Conservation (phyloP, 2,329 filamentous ascomycete genomes). For the Beauveria brongniartii region DNA sequence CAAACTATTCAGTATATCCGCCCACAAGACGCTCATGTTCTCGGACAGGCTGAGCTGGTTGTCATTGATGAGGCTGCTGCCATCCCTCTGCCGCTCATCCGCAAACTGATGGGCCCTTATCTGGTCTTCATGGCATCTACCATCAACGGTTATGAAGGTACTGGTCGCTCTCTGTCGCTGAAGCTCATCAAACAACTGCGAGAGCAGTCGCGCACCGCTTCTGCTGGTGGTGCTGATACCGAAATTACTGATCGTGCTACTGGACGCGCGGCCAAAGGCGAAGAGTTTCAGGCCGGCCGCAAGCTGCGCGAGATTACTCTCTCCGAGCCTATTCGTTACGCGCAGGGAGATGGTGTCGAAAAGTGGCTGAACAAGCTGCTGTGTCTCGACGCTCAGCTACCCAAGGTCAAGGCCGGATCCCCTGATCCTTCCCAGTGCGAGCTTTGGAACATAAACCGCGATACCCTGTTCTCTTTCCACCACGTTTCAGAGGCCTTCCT, state of each 20-base stretch:
- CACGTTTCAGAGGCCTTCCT: constrained; percentile 94
- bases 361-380: constrained; percentile 93
- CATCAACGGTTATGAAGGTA: constrained; percentile 98
- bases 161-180: constrained; percentile 84
- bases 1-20: constrained; percentile 99
- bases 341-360: constrained; percentile 82
- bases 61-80: constrained; percentile 98
- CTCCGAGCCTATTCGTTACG: constrained; percentile 89
- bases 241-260: constrained; percentile 71
- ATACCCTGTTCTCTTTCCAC: constrained; percentile 97
- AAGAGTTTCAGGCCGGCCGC: constrained; percentile 58
- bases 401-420: constrained; percentile 70
- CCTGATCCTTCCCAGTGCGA: constrained; percentile 90
- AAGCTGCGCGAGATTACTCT: constrained; percentile 87
- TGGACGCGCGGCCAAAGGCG: constrained; percentile 61
- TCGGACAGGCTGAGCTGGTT: constrained; percentile 89
- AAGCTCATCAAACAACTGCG: constrained; percentile 96
- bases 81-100: constrained; percentile 85
- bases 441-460: constrained; percentile 87
- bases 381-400: constrained; percentile 86
- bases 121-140: constrained; percentile 99
- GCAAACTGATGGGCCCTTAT: constrained; percentile 93
- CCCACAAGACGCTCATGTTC: constrained; percentile 87
- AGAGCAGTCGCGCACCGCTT: constrained; percentile 71
- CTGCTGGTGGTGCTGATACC: constrained; percentile 47